These are phyloP conservation scores for Salix purpurea DNA, from an alignment of 345 rosid genomes.

Conservation along the genomic window DNA sequence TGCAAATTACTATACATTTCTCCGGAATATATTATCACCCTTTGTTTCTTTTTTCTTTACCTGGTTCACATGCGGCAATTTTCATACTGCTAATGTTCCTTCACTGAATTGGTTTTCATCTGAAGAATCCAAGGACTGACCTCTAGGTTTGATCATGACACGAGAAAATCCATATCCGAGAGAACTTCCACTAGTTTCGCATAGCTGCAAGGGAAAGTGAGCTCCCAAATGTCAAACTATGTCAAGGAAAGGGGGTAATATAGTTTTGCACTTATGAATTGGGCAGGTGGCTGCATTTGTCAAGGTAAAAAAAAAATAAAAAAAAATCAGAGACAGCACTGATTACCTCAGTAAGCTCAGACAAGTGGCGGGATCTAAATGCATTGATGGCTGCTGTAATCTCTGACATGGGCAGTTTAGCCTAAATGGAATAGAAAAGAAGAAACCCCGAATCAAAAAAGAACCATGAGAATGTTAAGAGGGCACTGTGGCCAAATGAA, in stretches of 20 bases:
- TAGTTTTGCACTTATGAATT: not conserved
- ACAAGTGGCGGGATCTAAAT: slow-evolving; percentile 86
- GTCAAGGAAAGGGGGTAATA: not conserved
- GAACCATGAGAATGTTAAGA: not conserved
- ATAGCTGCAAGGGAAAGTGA: slow-evolving; percentile 48
- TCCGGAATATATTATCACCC: not conserved
- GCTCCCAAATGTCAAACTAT: not conserved
- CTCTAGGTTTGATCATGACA: slow-evolving; percentile 53
- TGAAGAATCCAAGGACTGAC: slow-evolving; percentile 47
- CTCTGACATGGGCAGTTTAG: slow-evolving; percentile 82
- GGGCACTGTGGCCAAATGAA: not conserved
- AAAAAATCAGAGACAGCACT: not conserved
- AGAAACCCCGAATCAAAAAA: not conserved
- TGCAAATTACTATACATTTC: slow-evolving; percentile 21
- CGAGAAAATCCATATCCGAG: slow-evolving; percentile 92
- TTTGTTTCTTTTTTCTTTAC: not conserved
- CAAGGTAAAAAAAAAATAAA: not conserved
- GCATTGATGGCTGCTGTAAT: slow-evolving; percentile 88
- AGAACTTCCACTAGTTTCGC: slow-evolving; percentile 84
- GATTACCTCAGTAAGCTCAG: slow-evolving; percentile 86
- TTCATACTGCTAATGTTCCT: slow-evolving; percentile 71
- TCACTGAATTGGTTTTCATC: slow-evolving; percentile 68
- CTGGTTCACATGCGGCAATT: not conserved
- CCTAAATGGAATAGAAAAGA: slow-evolving; percentile 37
- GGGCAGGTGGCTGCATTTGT: not conserved